Conservation (phyloP, 345 rosid species). For the Erysimum cheiranthoides region DNA sequence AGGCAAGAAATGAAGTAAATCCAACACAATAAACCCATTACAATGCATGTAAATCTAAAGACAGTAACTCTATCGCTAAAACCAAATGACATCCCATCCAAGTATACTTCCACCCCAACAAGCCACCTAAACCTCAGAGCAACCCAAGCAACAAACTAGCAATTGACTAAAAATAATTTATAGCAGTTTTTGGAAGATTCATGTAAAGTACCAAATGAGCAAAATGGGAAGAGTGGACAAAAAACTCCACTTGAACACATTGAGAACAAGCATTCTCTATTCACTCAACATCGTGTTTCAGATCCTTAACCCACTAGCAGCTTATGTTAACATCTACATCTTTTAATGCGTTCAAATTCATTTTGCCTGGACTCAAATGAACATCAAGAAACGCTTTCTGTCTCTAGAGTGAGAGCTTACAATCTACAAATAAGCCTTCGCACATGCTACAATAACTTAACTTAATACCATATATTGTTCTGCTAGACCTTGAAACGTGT, state of each 20-base stretch:
- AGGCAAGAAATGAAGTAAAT: neutral
- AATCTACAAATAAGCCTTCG: neutral
- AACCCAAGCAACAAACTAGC: neutral
- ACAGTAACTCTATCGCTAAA: neutral
- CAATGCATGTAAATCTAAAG: slow-evolving; percentile 1
- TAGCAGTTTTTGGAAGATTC: neutral
- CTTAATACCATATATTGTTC: neutral
- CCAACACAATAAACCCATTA: neutral
- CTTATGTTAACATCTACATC: neutral
- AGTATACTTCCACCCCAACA: neutral
- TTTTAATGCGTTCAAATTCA: neutral
- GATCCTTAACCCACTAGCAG: neutral
- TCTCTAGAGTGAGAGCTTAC: neutral
- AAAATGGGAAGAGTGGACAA: neutral
- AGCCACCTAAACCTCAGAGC: neutral
- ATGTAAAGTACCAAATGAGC: neutral
- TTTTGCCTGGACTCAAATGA: neutral
- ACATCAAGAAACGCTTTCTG: neutral
- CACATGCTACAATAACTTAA: slow-evolving; percentile 4
- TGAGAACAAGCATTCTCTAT: neutral
- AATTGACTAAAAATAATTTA: neutral
- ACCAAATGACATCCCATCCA: neutral
- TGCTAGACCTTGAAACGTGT: slow-evolving; percentile 8
- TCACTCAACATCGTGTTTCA: slow-evolving; percentile 10
- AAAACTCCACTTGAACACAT: neutral